A percentile compares a stretch with the other conserved stretches of the same genome.
phyloP scores from a whole-genome alignment of 345 rosid genomes.

The Bruguiera sexangula region DNA sequence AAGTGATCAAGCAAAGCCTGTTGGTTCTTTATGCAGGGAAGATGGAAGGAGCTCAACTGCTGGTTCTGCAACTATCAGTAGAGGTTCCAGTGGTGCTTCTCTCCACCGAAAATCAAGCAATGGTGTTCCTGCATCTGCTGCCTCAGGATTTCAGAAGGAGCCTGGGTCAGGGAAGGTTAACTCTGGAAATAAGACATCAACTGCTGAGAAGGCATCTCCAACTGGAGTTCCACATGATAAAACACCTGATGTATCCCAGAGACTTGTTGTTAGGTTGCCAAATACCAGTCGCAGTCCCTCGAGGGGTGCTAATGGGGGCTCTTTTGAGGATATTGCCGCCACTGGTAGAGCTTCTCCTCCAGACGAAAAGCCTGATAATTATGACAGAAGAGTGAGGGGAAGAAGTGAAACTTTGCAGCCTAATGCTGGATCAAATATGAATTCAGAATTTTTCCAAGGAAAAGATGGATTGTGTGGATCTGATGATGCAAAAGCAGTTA shows the following conservation, averaged over 20 bases:
- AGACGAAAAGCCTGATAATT: constrained; percentile 53
- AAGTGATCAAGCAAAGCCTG: constrained; percentile 58
- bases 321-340: constrained; percentile 53
- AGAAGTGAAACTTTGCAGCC: neutral
- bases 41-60: constrained; percentile 60
- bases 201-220: constrained; percentile 56
- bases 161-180: constrained; percentile 42
- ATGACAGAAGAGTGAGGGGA: constrained; percentile 26
- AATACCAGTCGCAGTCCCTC: constrained; percentile 73
- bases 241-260: constrained; percentile 54
- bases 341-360: constrained; percentile 60
- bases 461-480: constrained; percentile 35
- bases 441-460: constrained; percentile 23
- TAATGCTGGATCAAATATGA: neutral
- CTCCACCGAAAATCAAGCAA: constrained; percentile 54
- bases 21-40: constrained; percentile 52
- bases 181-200: constrained; percentile 43
- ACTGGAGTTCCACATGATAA: constrained; percentile 52
- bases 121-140: constrained; percentile 45
- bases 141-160: constrained; percentile 46
- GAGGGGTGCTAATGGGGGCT: constrained; percentile 59
- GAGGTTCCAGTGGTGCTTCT: constrained; percentile 45
- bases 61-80: constrained; percentile 45
- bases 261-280: constrained; percentile 67
- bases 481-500: constrained; percentile 43